Conservation (phyloP, 805 yeast genomes). For the Candida orba region DNA sequence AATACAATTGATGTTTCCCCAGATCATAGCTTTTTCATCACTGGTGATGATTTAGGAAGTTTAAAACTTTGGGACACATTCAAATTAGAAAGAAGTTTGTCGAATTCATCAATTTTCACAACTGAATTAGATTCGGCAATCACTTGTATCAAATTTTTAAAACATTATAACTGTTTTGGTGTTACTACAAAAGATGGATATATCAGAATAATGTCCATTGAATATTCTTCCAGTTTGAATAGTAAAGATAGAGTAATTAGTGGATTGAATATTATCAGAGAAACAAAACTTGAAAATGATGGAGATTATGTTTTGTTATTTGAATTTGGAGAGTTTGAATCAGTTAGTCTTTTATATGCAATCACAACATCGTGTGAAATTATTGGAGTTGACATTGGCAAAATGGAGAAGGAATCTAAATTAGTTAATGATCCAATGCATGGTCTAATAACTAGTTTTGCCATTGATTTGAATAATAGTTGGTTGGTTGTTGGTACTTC, state of each 20-base stretch:
- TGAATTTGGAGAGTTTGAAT: constrained; percentile 33
- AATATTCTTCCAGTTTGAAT: constrained; percentile 18
- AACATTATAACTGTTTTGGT: constrained; percentile 50
- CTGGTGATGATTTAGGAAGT: constrained; percentile 71
- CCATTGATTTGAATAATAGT: constrained; percentile 41
- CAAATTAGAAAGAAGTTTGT: constrained; percentile 55
- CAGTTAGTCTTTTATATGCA: constrained; percentile 36
- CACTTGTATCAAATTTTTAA: constrained; percentile 42
- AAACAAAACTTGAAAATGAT: constrained; percentile 26
- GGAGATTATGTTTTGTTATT: constrained; percentile 39
- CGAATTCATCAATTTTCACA: constrained; percentile 40
- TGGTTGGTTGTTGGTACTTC: constrained; percentile 76
- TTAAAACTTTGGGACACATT: constrained; percentile 73
- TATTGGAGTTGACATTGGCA: constrained; percentile 49
- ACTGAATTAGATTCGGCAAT: constrained; percentile 44
- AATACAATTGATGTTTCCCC: constrained; percentile 52
- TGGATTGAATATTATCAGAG: constrained; percentile 31
- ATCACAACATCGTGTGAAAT: constrained; percentile 49
- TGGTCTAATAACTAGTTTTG: constrained; percentile 61
- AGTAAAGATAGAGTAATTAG: constrained; percentile 9
- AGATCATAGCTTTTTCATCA: constrained; percentile 57
- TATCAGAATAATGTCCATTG: constrained; percentile 31
- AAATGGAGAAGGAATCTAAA: constrained; percentile 35
- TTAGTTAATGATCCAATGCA: constrained; percentile 51
- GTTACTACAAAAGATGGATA: constrained; percentile 37